Evolutionary conservation across 108 stramenopile genomes (phyloP), one percentile per base, ranked within the genome.

Genomic region (Stephanodiscus triporus): DNA sequence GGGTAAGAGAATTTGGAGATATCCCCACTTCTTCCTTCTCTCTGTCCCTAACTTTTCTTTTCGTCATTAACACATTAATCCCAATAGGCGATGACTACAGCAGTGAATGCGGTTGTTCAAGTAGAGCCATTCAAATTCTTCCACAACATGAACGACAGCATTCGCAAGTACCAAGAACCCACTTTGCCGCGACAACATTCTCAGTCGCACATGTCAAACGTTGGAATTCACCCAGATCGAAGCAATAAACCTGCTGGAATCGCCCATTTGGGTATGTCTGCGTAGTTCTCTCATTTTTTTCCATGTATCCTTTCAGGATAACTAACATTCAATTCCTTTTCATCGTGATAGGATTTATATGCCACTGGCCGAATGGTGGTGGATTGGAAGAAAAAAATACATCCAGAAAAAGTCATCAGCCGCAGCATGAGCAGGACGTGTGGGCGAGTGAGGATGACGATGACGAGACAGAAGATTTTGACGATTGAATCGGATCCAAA

Each of bases 61-160:
- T 61, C 53, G 23, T 60, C 62, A 8, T 10, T 66, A 5, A 20
- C 17, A 27, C 32, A 30, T 9, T 2, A 14, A 53, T 85, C 17
- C 84, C 75, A 23, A 37, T 61, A 86, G 91, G 93, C 89, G n/a
- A 77, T 84, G 56, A 89, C 84, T 63, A 88, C 91, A 3, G 94
- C 94, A 30, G 88, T 95, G 20, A 86, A 87, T 64, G 87, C 88
- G 3, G 66, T 91, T 49, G 91, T 89, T 40, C 90, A 87, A 34
- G 85, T 92, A 32, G 94, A 95, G 78, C 94, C 94, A 47, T 95
- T 91, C 83, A 95, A 92, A 76, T 64, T 95, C 27, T 81, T 81
- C 38, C 63, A 81, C 67, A 81, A 74, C 37, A 81, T 81, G 34
- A 81, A 81, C 47, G 73, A 74, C 36, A 69, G 80, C 20, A 63